Percentiles rank a stretch among this genome's conserved stretches.
phyloP scores from a whole-genome alignment of 352 stramenopile genomes.

The Bremia lactucae region DNA sequence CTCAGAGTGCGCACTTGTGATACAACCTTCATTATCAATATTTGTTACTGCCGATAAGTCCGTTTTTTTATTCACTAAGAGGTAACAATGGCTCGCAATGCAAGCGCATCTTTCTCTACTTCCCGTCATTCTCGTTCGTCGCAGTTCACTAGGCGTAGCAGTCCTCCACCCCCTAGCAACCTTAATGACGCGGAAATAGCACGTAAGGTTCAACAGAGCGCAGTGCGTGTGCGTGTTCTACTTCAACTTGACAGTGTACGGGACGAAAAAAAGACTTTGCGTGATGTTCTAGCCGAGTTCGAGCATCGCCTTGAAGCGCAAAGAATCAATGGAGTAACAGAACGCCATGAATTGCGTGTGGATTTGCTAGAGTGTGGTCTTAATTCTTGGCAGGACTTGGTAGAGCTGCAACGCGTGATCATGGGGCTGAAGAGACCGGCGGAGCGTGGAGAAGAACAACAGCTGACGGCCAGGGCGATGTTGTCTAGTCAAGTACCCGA shows the following conservation, averaged over 20 bases:
- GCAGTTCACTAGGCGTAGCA: constrained; percentile 2
- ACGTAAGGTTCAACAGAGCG: constrained; percentile 18
- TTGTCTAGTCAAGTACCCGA: constrained; percentile 17
- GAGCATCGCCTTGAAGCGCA: constrained; percentile 2
- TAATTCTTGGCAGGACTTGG: constrained; percentile 34
- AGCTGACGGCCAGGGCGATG: constrained; percentile 11
- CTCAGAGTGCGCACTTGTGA: too few relatives aligned
- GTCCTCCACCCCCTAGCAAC: constrained; percentile 6
- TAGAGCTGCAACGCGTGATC: constrained; percentile 36
- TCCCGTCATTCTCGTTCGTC: neutral
- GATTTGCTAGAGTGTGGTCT: constrained; percentile 37
- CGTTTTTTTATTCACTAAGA: too few relatives aligned
- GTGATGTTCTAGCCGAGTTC: constrained; percentile 5
- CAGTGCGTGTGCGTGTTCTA: constrained; percentile 15
- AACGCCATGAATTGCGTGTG: constrained; percentile 11
- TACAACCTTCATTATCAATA: too few relatives aligned
- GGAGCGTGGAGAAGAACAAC: neutral
- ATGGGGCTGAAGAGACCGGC: constrained; percentile 18
- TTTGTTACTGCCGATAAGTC: too few relatives aligned
- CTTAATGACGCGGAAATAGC: constrained; percentile 16
- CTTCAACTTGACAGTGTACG: constrained; percentile 11
- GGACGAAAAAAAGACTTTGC: neutral
- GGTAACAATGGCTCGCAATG: too few relatives aligned
- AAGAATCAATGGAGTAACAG: neutral
- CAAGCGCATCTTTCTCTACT: too few relatives aligned